phyloP scores from a whole-genome alignment of 306 rosid species.

The Citrullus colocynthis region DNA sequence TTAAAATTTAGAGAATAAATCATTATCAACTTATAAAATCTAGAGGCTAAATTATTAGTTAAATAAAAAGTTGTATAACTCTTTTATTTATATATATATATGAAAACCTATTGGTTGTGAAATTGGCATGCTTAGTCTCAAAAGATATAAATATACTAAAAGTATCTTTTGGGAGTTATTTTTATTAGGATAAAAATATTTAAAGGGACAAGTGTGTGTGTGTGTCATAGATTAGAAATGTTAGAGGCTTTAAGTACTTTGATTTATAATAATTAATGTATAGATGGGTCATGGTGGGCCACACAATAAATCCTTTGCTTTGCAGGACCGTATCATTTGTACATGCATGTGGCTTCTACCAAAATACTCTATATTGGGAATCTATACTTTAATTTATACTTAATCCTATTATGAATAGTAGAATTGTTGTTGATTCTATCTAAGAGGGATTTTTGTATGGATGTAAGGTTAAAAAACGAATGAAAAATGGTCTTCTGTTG shows the following conservation, averaged over 20 bases:
- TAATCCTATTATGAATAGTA: neutral
- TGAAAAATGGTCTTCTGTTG: too few relatives aligned
- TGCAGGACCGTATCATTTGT: neutral
- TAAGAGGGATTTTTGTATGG: too few relatives aligned
- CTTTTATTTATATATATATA: too few relatives aligned
- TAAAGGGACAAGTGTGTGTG: neutral
- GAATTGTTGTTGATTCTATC: too few relatives aligned
- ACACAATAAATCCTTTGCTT: neutral
- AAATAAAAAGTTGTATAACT: too few relatives aligned
- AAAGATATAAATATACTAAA: too few relatives aligned
- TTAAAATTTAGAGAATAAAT: too few relatives aligned
- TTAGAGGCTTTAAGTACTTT: neutral
- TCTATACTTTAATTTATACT: neutral
- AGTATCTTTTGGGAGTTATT: neutral
- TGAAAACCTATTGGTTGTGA: neutral
- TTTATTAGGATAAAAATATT: neutral
- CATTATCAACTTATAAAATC: too few relatives aligned
- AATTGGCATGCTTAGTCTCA: neutral
- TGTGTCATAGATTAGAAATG: neutral
- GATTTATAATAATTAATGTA: neutral
- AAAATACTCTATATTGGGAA: neutral
- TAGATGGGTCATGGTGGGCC: neutral
- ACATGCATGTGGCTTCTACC: neutral
- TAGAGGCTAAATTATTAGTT: too few relatives aligned
- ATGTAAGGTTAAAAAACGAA: too few relatives aligned